Evolutionary conservation across 139 green algal species (phyloP).

Genomic region (Chlamydomonas sp.): DNA sequence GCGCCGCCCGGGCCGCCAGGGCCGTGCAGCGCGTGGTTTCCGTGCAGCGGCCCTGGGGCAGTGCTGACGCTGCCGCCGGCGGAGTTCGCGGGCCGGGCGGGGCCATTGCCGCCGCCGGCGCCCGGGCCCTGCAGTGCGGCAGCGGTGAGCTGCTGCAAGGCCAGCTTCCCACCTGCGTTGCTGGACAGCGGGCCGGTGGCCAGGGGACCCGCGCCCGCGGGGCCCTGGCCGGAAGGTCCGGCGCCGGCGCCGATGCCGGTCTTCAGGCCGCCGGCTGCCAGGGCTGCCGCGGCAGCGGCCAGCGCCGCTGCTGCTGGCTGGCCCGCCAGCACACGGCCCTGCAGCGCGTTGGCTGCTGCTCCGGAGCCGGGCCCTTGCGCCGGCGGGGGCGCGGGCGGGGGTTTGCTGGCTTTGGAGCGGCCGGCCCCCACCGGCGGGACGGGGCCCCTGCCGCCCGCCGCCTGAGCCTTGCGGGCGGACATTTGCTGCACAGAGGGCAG

Average conservation of each 20-base stretch:
- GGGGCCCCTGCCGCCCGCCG: background rate
- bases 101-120: background rate
- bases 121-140: background rate
- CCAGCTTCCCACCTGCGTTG: too few relatives aligned
- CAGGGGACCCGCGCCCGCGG: too few relatives aligned
- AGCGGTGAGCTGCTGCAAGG: background rate
- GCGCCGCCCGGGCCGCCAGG: too few relatives aligned
- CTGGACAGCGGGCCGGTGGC: too few relatives aligned
- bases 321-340: too few relatives aligned
- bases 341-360: too few relatives aligned
- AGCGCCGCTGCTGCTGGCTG: background rate
- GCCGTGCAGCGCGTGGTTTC: background rate
- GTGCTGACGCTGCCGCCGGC: slow-evolving; percentile 27
- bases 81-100: background rate
- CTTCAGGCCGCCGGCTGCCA: background rate
- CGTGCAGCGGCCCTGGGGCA: background rate
- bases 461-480: background rate
- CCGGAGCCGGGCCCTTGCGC: too few relatives aligned
- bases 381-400: too few relatives aligned
- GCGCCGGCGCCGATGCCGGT: background rate
- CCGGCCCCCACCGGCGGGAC: too few relatives aligned
- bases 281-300: background rate
- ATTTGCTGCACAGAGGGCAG: slow-evolving; percentile 29
- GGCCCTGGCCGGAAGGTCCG: too few relatives aligned
- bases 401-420: too few relatives aligned